A percentile compares a stretch with the other conserved stretches of the same genome.
phyloP scores from a whole-genome alignment of 2,329 filamentous ascomycete species.

The Penicillium thymicola region DNA sequence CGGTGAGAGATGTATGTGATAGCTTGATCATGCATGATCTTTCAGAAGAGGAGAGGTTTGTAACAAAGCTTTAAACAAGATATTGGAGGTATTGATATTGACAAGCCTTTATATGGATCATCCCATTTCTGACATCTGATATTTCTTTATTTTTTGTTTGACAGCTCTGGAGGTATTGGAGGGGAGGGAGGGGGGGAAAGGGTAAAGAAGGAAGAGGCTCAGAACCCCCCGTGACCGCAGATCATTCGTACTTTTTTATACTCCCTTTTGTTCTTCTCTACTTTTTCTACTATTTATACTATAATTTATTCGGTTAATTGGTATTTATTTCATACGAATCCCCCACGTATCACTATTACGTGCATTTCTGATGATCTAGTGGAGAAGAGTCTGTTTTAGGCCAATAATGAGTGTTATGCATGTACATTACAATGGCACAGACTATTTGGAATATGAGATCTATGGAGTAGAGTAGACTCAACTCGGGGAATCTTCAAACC shows the following conservation, averaged over 20 bases:
- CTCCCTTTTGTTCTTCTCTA: background rate
- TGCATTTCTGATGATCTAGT: background rate
- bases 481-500: no score
- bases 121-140: background rate
- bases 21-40: background rate
- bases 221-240: conserved; percentile 1
- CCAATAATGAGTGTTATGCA: background rate
- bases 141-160: no score
- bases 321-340: background rate
- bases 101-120: background rate
- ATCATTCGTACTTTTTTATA: background rate
- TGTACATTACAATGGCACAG: background rate
- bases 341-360: background rate
- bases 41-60: background rate
- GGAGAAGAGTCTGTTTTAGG: background rate
- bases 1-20: background rate
- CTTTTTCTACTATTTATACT: background rate
- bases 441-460: no score
- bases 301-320: background rate
- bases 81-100: background rate
- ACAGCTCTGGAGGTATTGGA: background rate
- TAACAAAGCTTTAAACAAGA: background rate
- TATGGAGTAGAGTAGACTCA: no score
- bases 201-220: background rate
- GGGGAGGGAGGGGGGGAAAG: background rate